Percentiles rank a stretch among this genome's conserved stretches.
phyloP scores from a whole-genome alignment of 179 eudicot genomes.

The Silene coronaria region DNA sequence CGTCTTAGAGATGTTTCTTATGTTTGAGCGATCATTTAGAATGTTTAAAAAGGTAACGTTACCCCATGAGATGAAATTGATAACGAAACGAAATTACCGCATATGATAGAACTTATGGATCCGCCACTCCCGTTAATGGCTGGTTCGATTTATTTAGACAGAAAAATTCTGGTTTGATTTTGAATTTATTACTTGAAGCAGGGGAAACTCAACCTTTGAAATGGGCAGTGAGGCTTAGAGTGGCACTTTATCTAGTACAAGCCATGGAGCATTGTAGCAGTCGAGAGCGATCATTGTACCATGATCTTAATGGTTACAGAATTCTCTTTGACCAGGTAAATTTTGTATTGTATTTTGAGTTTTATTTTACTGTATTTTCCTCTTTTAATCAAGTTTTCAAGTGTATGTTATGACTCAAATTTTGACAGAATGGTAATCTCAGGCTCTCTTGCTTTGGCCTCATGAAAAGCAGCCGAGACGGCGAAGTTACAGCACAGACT shows the following conservation, averaged over 20 bases:
- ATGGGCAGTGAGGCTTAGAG: conserved; percentile 95
- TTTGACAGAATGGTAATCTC: conserved; percentile 77
- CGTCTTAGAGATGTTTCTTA: no score
- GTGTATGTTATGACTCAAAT: conserved; percentile 25
- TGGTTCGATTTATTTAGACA: background rate
- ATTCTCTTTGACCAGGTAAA: conserved; percentile 81
- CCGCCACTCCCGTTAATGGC: background rate
- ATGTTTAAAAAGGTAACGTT: background rate
- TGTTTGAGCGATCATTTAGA: no score
- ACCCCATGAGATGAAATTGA: background rate
- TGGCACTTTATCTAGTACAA: conserved; percentile 77
- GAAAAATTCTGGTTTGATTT: background rate
- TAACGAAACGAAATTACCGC: background rate
- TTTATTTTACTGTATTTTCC: background rate
- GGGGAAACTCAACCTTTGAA: conserved; percentile 89
- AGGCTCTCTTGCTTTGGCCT: conserved; percentile 96
- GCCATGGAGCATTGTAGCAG: conserved; percentile 88
- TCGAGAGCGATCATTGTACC: conserved; percentile 75
- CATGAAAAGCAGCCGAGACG: conserved; percentile 95
- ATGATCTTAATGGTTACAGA: conserved; percentile 89
- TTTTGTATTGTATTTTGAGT: background rate
- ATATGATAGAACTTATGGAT: background rate
- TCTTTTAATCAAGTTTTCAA: background rate
- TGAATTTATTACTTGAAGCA: conserved; percentile 21
- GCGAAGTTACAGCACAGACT: conserved; percentile 89